A percentile compares a stretch with the other conserved stretches of the same genome.
phyloP scores from a whole-genome alignment of 2,329 filamentous ascomycete genomes.

The Trichophyton mentagrophytes region DNA sequence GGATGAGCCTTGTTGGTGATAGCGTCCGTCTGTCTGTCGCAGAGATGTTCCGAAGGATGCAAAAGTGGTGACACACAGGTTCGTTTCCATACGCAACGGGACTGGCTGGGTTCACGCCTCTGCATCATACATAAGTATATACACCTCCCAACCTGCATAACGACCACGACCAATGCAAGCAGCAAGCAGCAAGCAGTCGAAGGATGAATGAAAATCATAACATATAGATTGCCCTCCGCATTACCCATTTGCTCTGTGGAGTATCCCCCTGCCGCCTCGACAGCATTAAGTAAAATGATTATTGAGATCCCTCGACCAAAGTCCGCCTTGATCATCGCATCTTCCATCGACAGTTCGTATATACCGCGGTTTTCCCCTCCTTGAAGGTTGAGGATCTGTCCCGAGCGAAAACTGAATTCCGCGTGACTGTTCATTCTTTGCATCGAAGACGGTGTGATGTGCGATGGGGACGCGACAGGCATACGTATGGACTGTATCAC shows the following conservation, averaged over 20 bases:
- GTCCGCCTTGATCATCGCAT: background rate
- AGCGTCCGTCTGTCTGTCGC: background rate
- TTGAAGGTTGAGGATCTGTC: background rate
- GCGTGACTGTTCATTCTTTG: background rate
- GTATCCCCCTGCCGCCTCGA: background rate
- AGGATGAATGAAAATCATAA: too few species aligned
- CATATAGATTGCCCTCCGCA: background rate
- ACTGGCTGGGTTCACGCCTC: background rate
- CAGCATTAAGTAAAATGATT: too few species aligned
- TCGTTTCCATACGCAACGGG: background rate
- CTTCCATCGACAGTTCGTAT: background rate
- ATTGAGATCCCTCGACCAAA: background rate
- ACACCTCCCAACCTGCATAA: background rate
- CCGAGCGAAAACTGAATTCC: background rate
- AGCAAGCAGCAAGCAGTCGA: too few species aligned
- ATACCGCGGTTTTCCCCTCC: background rate
- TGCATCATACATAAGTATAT: background rate
- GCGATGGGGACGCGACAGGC: background rate
- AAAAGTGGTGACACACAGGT: background rate
- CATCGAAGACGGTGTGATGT: background rate
- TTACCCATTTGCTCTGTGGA: background rate
- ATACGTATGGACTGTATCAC: background rate
- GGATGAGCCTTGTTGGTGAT: background rate
- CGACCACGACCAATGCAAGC: too few species aligned
- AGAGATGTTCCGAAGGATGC: background rate